Evolutionary conservation across 345 rosid species (phyloP).

Genomic region (Hypericum perforatum): DNA sequence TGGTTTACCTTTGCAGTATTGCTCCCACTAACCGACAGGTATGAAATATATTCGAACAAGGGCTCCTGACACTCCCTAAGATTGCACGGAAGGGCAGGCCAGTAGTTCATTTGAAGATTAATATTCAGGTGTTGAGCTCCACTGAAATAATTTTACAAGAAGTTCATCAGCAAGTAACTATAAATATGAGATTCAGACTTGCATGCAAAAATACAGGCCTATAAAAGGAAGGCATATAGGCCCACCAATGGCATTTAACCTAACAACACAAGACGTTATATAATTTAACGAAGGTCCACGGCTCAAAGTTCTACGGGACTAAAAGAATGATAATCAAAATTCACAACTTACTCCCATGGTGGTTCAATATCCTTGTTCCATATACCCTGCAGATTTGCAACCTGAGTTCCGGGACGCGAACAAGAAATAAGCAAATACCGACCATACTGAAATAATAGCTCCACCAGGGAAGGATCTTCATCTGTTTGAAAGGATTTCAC

Average conservation of each 20-base stretch:
- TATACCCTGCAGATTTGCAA: conserved; percentile 8
- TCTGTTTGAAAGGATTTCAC: conserved; percentile 1
- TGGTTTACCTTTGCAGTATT: conserved; percentile 79
- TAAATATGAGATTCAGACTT: too few species aligned
- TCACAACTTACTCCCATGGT: conserved; percentile 2
- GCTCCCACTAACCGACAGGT: conserved; percentile 60
- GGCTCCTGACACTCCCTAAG: conserved; percentile 83
- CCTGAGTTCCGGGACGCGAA: conserved; percentile 9
- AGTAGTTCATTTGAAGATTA: conserved; percentile 95
- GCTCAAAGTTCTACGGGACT: too few species aligned
- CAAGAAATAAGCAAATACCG: conserved; percentile 6
- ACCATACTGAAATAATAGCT: conserved; percentile 8
- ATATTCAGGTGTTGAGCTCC: conserved; percentile 89
- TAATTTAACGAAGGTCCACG: too few species aligned
- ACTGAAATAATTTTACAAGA: conserved; percentile 25
- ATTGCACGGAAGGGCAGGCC: conserved; percentile 88
- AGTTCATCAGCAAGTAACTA: too few species aligned
- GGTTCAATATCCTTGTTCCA: conserved; percentile 9
- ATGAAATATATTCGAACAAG: conserved; percentile 60
- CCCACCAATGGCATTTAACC: too few species aligned
- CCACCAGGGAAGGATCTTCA: conserved; percentile 5
- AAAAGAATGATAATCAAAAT: too few species aligned
- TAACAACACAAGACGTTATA: too few species aligned
- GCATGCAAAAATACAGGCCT: too few species aligned
- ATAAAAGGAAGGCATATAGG: too few species aligned